Evolutionary conservation across 352 stramenopile species (phyloP).

Genomic region (Phytophthora agathidicida): DNA sequence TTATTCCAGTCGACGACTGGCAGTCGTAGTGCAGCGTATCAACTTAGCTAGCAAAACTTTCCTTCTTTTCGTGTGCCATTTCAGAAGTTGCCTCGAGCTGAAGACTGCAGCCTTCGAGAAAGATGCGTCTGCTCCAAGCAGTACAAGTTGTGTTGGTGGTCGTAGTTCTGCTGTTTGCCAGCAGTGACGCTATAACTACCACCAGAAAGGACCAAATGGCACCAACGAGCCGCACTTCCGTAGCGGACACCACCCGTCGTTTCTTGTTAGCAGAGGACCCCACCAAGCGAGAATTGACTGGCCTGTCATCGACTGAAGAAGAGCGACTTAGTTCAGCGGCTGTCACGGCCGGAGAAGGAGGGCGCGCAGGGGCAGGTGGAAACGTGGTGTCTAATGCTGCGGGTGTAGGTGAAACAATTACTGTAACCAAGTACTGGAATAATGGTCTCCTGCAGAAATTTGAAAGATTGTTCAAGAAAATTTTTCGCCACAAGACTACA

Average conservation of each 20-base stretch:
- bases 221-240: background rate
- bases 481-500: background rate
- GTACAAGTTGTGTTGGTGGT: conserved; percentile 1
- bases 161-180: background rate
- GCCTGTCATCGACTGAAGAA: background rate
- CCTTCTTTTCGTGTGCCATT: conserved; percentile 3
- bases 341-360: conserved; percentile 12
- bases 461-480: background rate
- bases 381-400: background rate
- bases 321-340: conserved; percentile 2
- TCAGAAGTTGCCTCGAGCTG: background rate
- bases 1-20: too few species aligned
- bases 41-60: conserved; percentile 14
- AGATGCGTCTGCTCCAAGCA: conserved; percentile 10
- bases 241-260: background rate
- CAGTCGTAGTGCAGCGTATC: too few species aligned
- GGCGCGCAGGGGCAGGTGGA: conserved; percentile 10
- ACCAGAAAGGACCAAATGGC: background rate
- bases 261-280: background rate
- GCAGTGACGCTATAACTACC: background rate
- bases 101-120: background rate
- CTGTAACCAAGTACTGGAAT: conserved; percentile 16
- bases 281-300: background rate
- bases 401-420: conserved; percentile 1
- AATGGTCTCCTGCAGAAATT: conserved; percentile 15